Evolutionary conservation across 139 green algal genomes (phyloP).

Genomic region (Chlamydomonas sp.): DNA sequence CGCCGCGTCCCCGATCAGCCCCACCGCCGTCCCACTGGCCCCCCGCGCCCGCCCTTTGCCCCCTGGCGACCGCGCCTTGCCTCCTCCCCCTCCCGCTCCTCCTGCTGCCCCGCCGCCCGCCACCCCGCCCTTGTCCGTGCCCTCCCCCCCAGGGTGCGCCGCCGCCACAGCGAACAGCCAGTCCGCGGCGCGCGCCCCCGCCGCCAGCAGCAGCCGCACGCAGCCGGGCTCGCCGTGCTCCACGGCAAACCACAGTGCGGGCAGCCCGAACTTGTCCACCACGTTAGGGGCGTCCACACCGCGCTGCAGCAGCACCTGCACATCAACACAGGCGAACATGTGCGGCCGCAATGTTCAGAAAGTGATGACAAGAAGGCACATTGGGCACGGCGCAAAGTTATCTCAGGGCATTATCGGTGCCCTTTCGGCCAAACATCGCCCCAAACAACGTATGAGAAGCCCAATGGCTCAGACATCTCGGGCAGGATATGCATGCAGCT

Average conservation of each 20-base stretch:
- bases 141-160: background rate
- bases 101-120: conserved; percentile 4
- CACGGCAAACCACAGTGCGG: conserved; percentile 36
- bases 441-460: too few species aligned
- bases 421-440: background rate
- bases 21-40: background rate
- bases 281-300: conserved; percentile 30
- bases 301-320: conserved; percentile 12
- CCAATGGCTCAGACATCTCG: too few species aligned
- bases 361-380: background rate
- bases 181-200: conserved; percentile 26
- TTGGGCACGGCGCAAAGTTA: background rate
- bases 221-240: conserved; percentile 33
- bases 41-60: background rate
- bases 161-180: conserved; percentile 24
- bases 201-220: conserved; percentile 27
- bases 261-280: conserved; percentile 35
- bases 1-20: background rate
- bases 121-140: background rate
- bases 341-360: too few species aligned
- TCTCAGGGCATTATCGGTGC: background rate
- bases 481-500: too few species aligned
- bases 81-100: background rate
- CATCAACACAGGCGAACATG: too few species aligned
- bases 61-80: background rate